A percentile compares a stretch with the other conserved stretches of the same genome.
Conservation (phyloP, 176 grass and related monocot genomes). For the Oryza glumipatula region DNA sequence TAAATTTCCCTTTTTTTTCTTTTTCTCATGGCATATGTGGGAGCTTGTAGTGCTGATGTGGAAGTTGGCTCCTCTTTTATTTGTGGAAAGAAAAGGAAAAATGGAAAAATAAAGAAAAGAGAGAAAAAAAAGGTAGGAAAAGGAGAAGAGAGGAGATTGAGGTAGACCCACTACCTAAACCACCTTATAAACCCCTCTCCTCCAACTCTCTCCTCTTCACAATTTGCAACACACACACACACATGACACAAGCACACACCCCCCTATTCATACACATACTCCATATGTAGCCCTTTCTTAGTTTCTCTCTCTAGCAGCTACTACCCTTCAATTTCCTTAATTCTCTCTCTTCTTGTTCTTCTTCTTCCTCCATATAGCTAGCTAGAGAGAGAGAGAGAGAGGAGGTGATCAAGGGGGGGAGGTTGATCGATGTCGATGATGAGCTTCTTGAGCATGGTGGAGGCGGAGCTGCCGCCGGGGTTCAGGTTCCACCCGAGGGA, state of each 20-base stretch:
- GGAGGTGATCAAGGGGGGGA: background rate
- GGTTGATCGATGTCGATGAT: conserved; percentile 56
- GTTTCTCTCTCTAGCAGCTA: background rate
- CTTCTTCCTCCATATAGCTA: background rate
- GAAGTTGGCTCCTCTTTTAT: conserved; percentile 42
- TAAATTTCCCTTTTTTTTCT: background rate
- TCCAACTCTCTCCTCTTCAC: background rate
- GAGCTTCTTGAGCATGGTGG: conserved; percentile 97
- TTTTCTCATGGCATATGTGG: background rate
- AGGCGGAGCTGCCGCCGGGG: conserved; percentile 81
- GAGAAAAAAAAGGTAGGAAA: background rate
- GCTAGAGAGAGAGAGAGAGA: background rate
- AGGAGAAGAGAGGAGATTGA: conserved; percentile 42
- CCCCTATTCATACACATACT: background rate
- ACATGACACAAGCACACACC: background rate
- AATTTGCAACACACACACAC: conserved; percentile 30
- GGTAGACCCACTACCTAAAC: conserved; percentile 62
- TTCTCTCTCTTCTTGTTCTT: background rate
- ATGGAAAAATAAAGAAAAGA: conserved; percentile 9
- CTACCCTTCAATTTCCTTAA: background rate
- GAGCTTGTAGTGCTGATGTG: conserved; percentile 30
- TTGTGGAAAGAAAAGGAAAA: conserved; percentile 49
- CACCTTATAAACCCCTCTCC: conserved; percentile 64
- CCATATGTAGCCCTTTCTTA: background rate
- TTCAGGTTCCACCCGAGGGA: conserved; percentile 96